phyloP scores from a whole-genome alignment of 1,284 basidiomycete species.

The Rhizopogon hawkerae region DNA sequence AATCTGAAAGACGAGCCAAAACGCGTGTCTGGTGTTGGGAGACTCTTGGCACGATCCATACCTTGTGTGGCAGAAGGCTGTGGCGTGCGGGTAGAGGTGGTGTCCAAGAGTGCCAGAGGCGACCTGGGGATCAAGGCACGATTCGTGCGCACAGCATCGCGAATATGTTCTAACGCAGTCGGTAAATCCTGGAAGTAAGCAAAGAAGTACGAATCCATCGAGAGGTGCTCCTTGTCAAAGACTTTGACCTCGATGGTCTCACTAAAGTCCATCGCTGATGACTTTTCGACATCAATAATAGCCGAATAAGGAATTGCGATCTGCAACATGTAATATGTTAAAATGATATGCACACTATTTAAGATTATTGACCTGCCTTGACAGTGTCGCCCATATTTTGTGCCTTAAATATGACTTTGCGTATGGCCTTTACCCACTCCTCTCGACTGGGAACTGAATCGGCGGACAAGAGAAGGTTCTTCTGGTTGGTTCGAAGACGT shows the following conservation, averaged over 20 bases:
- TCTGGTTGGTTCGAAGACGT: conserved; percentile 73
- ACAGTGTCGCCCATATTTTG: conserved; percentile 95
- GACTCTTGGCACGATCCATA: conserved; percentile 34
- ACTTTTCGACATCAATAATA: conserved; percentile 83
- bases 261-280: conserved; percentile 85
- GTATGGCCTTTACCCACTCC: conserved; percentile 91
- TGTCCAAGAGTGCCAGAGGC: conserved; percentile 53
- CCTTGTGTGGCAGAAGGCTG: conserved; percentile 15
- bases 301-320: conserved; percentile 91
- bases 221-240: conserved; percentile 69
- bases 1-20: conserved; percentile 44
- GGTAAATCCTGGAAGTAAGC: conserved; percentile 83
- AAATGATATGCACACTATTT: neutral
- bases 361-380: conserved; percentile 45
- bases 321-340: conserved; percentile 32
- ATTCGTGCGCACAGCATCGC: conserved; percentile 58
- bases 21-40: conserved; percentile 26
- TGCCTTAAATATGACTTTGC: conserved; percentile 87
- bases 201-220: conserved; percentile 87
- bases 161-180: conserved; percentile 69
- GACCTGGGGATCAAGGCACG: conserved; percentile 35
- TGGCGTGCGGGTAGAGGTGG: conserved; percentile 43
- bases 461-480: conserved; percentile 62
- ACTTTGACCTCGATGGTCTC: conserved; percentile 92
- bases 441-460: conserved; percentile 76